Percentiles rank a stretch among this genome's conserved stretches.
Evolutionary conservation across 179 eudicot species (phyloP).

Genomic region (Silene noctiflora): DNA sequence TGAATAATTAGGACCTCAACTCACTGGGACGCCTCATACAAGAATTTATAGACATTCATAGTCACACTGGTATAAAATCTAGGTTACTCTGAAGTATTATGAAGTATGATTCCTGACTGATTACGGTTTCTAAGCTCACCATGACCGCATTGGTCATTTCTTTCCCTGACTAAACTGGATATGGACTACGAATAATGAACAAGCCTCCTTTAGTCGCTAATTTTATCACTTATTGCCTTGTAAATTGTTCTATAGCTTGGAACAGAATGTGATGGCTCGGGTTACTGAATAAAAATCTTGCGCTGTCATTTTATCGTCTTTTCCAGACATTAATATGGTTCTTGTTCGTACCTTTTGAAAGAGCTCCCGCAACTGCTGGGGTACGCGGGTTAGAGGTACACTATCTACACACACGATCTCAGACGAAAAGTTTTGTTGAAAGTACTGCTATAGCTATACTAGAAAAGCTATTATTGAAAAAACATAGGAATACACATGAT

Average conservation of each 20-base stretch:
- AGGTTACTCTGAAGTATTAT: background rate
- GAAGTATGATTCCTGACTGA: background rate
- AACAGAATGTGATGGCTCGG: background rate
- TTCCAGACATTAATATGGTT: background rate
- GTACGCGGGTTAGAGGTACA: too few relatives aligned
- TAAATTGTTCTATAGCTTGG: conserved; percentile 2
- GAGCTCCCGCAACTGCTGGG: too few relatives aligned
- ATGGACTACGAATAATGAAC: too few relatives aligned
- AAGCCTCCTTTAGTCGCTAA: background rate
- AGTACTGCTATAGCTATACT: too few relatives aligned
- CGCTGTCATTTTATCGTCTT: background rate
- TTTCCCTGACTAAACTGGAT: background rate
- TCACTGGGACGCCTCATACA: background rate
- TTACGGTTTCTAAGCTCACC: background rate
- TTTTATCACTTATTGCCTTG: conserved; percentile 2
- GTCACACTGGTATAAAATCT: background rate
- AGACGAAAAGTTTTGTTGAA: too few relatives aligned
- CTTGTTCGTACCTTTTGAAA: too few relatives aligned
- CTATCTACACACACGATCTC: too few relatives aligned
- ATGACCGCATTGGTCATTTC: background rate
- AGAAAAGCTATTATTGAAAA: too few relatives aligned
- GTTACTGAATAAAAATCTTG: background rate
- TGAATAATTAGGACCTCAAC: background rate
- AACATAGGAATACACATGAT: too few relatives aligned
- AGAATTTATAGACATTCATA: background rate